Evolutionary conservation across 805 yeast species (phyloP), one percentile per base, ranked within the genome.

Genomic region (Cyberlindnera sargentensis): DNA sequence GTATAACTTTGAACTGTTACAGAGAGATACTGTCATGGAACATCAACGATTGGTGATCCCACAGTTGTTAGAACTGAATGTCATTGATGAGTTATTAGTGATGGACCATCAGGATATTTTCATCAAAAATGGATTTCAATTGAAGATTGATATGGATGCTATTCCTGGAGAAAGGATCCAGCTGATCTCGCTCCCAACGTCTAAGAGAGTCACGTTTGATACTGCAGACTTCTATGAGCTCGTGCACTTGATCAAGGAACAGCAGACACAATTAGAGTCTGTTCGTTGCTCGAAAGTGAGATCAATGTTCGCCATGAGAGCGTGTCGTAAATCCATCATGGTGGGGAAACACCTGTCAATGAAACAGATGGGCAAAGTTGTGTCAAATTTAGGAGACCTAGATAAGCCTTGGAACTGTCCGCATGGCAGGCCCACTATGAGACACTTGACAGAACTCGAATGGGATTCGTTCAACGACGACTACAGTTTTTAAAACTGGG

Each of bases 341-440:
- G 80, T 93, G 39, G 99, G 99, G 0, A 81, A 74, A 50, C 75
- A 82, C 4, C 68, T 93, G 37, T 71, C 69, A 6, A 50, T 43
- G 29, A 67, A 61, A 7, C 73, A 78, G 6, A 93, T 93, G 99
- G 58, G 62, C 2, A 66, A 57, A 33, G 78, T 93, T 3, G 90
- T 93, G 5, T 59, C 66, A 29, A 74, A 88, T 55, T 66, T 93
- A 41, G 77, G 91, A 9, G 66, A 61, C 0, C 68, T 93, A 33
- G 90, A 88, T 48, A 86, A 87, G 58, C 99, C 99, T 0, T 93
- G 99, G 99, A 73, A 73, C 43, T 75, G 80, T 52, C 99, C 99
- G 0, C 99, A 93, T 64, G 99, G 99, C 0, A 69, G 99, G 49
- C 99, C 99, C 0, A 93, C 99, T 1, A 80, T 93, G 84, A 73